Evolutionary conservation across 345 rosid species (phyloP).

Genomic region (Populus simonii): DNA sequence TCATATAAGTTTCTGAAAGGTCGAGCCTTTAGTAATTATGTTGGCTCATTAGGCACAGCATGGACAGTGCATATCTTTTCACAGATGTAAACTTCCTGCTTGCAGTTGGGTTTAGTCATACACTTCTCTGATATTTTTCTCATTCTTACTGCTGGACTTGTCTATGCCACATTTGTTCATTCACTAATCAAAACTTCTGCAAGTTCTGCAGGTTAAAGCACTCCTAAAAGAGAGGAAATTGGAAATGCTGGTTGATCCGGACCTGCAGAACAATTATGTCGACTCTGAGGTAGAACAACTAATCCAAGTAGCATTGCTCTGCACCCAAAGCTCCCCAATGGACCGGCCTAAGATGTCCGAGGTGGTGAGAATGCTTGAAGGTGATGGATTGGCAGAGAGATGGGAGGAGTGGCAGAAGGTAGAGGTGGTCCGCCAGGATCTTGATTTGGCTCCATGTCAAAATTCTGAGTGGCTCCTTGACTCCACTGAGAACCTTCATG

Average conservation of each 20-base stretch:
- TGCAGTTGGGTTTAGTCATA: neutral
- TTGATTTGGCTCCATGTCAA: slow-evolving; percentile 15
- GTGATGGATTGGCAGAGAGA: slow-evolving; percentile 30
- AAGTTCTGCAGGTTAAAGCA: slow-evolving; percentile 20
- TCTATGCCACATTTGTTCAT: neutral
- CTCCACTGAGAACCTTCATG: slow-evolving; percentile 32
- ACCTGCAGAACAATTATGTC: slow-evolving; percentile 23
- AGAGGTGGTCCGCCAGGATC: slow-evolving; percentile 23
- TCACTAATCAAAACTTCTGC: neutral
- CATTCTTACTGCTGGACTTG: neutral
- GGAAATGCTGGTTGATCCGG: slow-evolving; percentile 35
- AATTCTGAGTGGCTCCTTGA: slow-evolving; percentile 29
- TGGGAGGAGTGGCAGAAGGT: slow-evolving; percentile 38
- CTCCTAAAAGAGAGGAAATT: slow-evolving; percentile 28
- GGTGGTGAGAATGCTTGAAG: slow-evolving; percentile 35
- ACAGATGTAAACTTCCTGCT: neutral
- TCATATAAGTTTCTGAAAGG: neutral
- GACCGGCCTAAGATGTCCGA: slow-evolving; percentile 35
- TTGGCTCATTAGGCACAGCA: neutral
- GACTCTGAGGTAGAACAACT: slow-evolving; percentile 31
- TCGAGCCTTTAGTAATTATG: neutral
- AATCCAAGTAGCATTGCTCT: slow-evolving; percentile 28
- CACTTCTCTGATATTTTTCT: neutral
- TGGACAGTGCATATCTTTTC: neutral
- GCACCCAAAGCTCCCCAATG: slow-evolving; percentile 30